Percentiles rank a stretch among this genome's conserved stretches.
Conservation (phyloP, 164 flowering plant genomes). For the Vitis labrusca region DNA sequence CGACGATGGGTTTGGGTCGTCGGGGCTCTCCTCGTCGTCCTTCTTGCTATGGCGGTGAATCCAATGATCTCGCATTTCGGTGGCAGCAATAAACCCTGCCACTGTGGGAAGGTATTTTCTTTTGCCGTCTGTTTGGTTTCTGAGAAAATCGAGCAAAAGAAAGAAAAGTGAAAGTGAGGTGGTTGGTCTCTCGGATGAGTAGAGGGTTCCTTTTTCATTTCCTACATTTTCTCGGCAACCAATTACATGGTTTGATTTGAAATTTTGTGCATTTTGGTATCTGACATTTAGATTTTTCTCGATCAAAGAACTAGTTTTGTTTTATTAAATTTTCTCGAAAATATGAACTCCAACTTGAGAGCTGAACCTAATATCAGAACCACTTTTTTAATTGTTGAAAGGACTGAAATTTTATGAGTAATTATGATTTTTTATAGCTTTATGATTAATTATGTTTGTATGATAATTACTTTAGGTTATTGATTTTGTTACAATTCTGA, state of each 20-base stretch:
- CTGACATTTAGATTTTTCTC: too few relatives aligned
- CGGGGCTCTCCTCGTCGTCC: slow-evolving; percentile 19
- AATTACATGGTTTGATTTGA: too few relatives aligned
- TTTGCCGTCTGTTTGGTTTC: not conserved
- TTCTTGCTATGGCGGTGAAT: slow-evolving; percentile 21
- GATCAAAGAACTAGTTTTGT: too few relatives aligned
- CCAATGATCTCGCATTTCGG: slow-evolving; percentile 11
- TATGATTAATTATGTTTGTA: too few relatives aligned
- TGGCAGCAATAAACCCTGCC: slow-evolving; percentile 12
- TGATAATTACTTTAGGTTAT: not conserved
- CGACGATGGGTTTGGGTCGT: slow-evolving; percentile 19
- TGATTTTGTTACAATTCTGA: not conserved
- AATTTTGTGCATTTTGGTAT: too few relatives aligned
- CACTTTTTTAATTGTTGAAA: too few relatives aligned
- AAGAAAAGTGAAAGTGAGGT: not conserved
- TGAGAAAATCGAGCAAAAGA: slow-evolving; percentile 3
- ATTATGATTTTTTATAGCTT: too few relatives aligned
- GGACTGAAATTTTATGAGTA: too few relatives aligned
- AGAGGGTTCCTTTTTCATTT: not conserved
- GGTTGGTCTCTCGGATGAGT: not conserved
- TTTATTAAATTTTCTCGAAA: too few relatives aligned
- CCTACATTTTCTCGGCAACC: not conserved
- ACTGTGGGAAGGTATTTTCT: slow-evolving; percentile 21
- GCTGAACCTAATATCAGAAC: too few relatives aligned
- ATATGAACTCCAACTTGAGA: too few relatives aligned